Conservation (phyloP, 2,329 filamentous ascomycete genomes). For the Coniochaeta pulveracea region DNA sequence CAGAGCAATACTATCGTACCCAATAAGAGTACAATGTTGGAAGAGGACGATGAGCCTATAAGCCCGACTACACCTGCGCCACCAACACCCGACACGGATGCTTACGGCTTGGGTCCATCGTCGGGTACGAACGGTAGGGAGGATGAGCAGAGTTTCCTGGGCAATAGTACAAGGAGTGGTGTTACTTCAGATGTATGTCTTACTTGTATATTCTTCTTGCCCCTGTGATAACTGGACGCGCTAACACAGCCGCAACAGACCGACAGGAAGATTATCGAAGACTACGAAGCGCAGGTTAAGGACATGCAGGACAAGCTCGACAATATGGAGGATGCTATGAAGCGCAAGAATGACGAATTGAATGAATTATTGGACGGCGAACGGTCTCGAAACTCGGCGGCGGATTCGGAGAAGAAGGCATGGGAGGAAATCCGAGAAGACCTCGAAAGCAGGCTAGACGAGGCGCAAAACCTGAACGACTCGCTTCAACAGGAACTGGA, state of each 20-base stretch:
- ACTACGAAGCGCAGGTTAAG: constrained; percentile 69
- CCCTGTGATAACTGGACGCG: constrained; percentile 8
- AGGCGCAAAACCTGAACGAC: constrained; percentile 69
- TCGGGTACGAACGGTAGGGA: constrained; percentile 10
- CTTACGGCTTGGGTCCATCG: constrained; percentile 12
- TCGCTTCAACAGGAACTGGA: constrained; percentile 72
- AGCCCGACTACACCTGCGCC: constrained; percentile 26
- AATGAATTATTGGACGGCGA: constrained; percentile 45
- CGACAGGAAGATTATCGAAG: constrained; percentile 62
- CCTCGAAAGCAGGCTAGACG: constrained; percentile 62
- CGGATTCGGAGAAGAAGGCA: constrained; percentile 55
- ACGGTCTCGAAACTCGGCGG: constrained; percentile 37
- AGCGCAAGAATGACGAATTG: constrained; percentile 55
- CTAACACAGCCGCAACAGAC: too few species aligned
- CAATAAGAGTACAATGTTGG: constrained; percentile 95
- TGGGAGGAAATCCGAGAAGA: constrained; percentile 54
- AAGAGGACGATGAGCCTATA: constrained; percentile 68
- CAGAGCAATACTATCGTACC: constrained; percentile 95
- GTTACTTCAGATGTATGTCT: constrained; percentile 26
- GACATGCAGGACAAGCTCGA: constrained; percentile 66
- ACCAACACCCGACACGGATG: constrained; percentile 39
- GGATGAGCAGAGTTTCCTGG: constrained; percentile 13
- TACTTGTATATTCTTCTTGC: too few species aligned
- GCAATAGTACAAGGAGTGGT: constrained; percentile 15
- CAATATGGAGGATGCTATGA: constrained; percentile 56